Evolutionary conservation across 148 eudicot species (phyloP).

Genomic region (Amaranthus cruentus): DNA sequence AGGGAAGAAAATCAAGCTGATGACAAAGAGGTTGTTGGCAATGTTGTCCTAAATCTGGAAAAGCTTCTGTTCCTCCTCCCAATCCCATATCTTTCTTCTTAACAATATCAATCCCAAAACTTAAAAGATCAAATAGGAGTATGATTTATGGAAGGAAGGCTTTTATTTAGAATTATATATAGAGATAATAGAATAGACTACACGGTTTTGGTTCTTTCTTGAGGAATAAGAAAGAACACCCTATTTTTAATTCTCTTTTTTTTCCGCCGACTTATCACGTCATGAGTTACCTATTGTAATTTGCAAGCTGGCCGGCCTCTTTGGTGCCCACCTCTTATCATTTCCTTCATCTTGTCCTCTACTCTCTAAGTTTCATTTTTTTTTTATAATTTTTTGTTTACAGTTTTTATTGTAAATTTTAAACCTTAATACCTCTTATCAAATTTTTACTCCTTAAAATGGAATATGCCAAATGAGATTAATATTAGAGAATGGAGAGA

Average conservation of each 20-base stretch:
- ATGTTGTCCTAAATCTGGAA: slow-evolving; percentile 76
- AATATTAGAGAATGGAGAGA: too few relatives aligned
- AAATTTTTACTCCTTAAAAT: too few relatives aligned
- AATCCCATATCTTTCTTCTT: slow-evolving; percentile 5
- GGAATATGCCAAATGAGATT: too few relatives aligned
- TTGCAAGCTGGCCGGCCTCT: too few relatives aligned
- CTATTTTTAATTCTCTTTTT: neutral
- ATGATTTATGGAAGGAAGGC: neutral
- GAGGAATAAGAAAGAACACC: neutral
- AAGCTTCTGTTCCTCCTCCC: slow-evolving; percentile 78
- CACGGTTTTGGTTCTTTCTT: neutral
- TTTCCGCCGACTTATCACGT: neutral
- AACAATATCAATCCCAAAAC: neutral
- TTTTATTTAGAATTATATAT: neutral
- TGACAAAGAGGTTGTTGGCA: slow-evolving; percentile 63
- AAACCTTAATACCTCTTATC: too few relatives aligned
- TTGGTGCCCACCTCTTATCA: too few relatives aligned
- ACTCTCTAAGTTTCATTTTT: too few relatives aligned
- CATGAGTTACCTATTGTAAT: neutral
- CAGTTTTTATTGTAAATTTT: too few relatives aligned
- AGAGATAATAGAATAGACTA: too few relatives aligned
- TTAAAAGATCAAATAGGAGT: neutral
- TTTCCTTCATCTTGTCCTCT: too few relatives aligned
- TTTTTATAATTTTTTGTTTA: too few relatives aligned
- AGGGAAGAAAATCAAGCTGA: slow-evolving; percentile 93